A percentile compares a stretch with the other conserved stretches of the same genome.
Evolutionary conservation across 2,329 filamentous ascomycete species (phyloP).

Genomic region (Curvularia spicifera): DNA sequence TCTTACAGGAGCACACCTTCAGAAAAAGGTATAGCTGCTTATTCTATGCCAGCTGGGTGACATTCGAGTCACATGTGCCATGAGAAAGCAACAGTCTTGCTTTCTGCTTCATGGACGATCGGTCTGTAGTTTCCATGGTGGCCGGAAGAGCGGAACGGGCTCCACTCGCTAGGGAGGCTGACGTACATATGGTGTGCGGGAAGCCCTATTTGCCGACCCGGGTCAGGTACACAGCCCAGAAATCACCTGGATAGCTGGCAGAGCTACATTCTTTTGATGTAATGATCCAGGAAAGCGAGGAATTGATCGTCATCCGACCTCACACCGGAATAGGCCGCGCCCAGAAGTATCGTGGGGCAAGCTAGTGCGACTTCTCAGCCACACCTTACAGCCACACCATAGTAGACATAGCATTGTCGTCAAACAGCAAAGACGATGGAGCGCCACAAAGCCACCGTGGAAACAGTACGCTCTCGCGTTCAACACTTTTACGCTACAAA

Average conservation of each 20-base stretch:
- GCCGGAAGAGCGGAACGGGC: conserved; percentile 31
- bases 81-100: not conserved
- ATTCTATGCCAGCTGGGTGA: not conserved
- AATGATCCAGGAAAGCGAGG: not conserved
- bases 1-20: not conserved
- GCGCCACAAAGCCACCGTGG: conserved; percentile 30
- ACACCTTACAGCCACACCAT: conserved; percentile 14
- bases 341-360: conserved; percentile 1
- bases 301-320: conserved; percentile 2
- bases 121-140: conserved; percentile 14
- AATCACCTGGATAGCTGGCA: not conserved
- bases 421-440: conserved; percentile 24
- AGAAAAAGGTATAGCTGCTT: not conserved
- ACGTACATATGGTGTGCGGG: conserved; percentile 25
- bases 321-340: not conserved
- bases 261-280: not conserved
- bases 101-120: conserved; percentile 3
- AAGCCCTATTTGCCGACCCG: not conserved
- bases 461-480: conserved; percentile 29
- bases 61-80: not conserved
- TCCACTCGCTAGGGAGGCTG: conserved; percentile 30
- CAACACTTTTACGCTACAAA: conserved; percentile 36
- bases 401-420: not conserved
- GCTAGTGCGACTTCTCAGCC: conserved; percentile 13
- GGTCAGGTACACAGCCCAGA: conserved; percentile 2